phyloP scores from a whole-genome alignment of 116 monocot species.

The Trichopus zeylanicus region DNA sequence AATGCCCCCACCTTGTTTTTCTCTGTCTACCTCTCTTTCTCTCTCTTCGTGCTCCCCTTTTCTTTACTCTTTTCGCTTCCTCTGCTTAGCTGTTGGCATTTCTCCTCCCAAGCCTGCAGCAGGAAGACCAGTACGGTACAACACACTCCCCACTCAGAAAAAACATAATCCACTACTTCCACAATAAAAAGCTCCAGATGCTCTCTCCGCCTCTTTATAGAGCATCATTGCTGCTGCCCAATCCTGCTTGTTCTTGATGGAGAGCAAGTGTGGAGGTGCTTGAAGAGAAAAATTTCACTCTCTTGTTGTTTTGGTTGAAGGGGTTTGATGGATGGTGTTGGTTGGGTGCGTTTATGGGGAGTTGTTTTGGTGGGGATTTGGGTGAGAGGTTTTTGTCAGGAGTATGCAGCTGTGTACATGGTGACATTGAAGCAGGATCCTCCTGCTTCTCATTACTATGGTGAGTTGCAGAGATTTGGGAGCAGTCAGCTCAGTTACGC shows the following conservation, averaged over 20 bases:
- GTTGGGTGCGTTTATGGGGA: constrained; percentile 18
- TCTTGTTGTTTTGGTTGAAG: neutral
- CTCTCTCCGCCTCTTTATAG: neutral
- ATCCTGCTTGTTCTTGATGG: neutral
- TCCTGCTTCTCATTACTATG: constrained; percentile 37
- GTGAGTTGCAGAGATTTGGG: constrained; percentile 20
- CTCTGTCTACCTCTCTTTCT: constrained; percentile 8
- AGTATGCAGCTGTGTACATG: constrained; percentile 48
- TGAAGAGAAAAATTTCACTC: no score
- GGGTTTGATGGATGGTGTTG: constrained; percentile 13
- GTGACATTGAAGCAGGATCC: constrained; percentile 60
- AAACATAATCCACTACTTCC: neutral
- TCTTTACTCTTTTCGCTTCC: neutral
- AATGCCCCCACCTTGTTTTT: neutral
- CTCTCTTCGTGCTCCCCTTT: neutral
- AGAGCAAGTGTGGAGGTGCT: neutral
- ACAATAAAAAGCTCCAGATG: neutral
- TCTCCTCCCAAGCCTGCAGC: no score
- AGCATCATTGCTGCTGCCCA: neutral
- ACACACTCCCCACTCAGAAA: neutral
- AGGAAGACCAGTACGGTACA: neutral
- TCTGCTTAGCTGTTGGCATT: constrained; percentile 4
- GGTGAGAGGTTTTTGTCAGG: constrained; percentile 28
- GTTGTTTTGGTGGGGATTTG: constrained; percentile 11
- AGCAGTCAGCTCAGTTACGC: constrained; percentile 22